Evolutionary conservation across 2,329 filamentous ascomycete genomes (phyloP).

Genomic region (Colletotrichum sp.): DNA sequence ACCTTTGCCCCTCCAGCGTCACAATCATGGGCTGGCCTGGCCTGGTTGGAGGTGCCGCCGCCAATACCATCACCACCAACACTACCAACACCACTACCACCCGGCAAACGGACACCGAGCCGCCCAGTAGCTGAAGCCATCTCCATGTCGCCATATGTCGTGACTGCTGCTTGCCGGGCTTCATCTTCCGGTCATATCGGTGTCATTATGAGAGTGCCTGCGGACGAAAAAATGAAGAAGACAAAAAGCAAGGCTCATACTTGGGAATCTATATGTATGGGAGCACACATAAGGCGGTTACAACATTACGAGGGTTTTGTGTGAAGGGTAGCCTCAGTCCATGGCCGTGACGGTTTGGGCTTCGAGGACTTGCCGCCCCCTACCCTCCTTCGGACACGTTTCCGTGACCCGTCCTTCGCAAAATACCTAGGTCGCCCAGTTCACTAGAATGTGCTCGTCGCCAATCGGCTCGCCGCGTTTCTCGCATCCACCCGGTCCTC

Average conservation of each 20-base stretch:
- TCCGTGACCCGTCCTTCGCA: background rate
- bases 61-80: background rate
- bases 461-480: constrained; percentile 92
- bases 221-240: background rate
- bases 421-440: background rate
- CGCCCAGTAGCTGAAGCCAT: background rate
- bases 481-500: constrained; percentile 94
- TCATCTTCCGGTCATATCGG: background rate
- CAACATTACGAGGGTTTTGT: constrained; percentile 18
- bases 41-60: background rate
- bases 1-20: background rate
- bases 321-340: background rate
- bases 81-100: background rate
- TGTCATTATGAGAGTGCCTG: background rate
- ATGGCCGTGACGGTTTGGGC: background rate
- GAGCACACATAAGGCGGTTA: constrained; percentile 17
- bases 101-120: background rate
- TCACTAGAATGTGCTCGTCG: constrained; percentile 85
- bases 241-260: constrained; percentile 16
- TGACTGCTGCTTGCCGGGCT: background rate
- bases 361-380: background rate
- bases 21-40: background rate
- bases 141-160: background rate
- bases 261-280: constrained; percentile 21
- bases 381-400: background rate